Conservation (phyloP, 2,329 filamentous ascomycete species). For the Aspergillus pseudoviridinutans region DNA sequence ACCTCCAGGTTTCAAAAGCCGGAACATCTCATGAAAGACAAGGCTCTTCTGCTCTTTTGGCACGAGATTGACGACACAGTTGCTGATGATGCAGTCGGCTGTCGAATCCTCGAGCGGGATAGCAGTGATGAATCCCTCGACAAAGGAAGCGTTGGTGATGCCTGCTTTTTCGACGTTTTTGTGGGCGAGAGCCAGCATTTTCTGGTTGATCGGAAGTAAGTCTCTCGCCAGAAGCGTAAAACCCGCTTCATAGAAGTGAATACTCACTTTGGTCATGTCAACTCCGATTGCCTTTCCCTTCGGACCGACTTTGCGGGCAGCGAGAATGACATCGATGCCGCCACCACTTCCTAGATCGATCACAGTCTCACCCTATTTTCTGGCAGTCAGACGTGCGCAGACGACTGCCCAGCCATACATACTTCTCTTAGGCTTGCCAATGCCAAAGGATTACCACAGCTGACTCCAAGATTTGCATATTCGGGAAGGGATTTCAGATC, state of each 20-base stretch:
- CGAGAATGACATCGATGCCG: conserved; percentile 57
- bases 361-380: conserved; percentile 51
- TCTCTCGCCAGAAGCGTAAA: background rate
- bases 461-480: conserved; percentile 50
- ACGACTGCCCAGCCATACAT: background rate
- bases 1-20: conserved; percentile 55
- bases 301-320: conserved; percentile 48
- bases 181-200: conserved; percentile 53
- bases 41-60: conserved; percentile 49
- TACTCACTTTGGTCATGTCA: conserved; percentile 55
- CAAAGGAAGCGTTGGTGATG: conserved; percentile 48
- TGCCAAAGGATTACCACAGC: conserved; percentile 53
- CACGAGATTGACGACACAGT: conserved; percentile 61
- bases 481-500: conserved; percentile 47
- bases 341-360: conserved; percentile 57
- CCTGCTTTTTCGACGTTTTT: conserved; percentile 40
- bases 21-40: conserved; percentile 56
- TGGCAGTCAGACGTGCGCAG: background rate
- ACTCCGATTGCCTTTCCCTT: conserved; percentile 52
- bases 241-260: background rate
- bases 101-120: conserved; percentile 43
- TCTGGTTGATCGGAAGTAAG: conserved; percentile 29
- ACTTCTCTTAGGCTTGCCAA: conserved; percentile 47
- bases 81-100: conserved; percentile 58
- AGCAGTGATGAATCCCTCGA: conserved; percentile 50